phyloP scores from a whole-genome alignment of 1,284 basidiomycete species.

The Rhodotorula sp. region DNA sequence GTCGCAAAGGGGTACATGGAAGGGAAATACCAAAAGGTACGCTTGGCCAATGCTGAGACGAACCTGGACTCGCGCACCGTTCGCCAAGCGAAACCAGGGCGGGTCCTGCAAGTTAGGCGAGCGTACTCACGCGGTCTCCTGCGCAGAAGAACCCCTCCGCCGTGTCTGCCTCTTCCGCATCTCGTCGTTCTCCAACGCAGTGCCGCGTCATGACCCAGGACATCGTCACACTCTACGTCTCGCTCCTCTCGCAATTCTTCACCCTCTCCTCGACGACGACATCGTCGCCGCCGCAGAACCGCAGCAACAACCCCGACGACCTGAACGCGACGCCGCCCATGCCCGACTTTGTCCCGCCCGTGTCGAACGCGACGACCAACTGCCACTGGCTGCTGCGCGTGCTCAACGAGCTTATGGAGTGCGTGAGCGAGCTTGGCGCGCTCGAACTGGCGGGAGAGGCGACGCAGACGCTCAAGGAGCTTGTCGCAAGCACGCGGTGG shows the following conservation, averaged over 20 bases:
- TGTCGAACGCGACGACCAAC: constrained; percentile 79
- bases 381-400: constrained; percentile 77
- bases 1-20: constrained; percentile 88
- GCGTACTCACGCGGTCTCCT: background rate
- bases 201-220: constrained; percentile 88
- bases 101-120: background rate
- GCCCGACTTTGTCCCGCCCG: constrained; percentile 69
- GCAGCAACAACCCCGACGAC: constrained; percentile 32
- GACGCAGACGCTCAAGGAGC: constrained; percentile 64
- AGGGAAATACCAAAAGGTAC: constrained; percentile 81
- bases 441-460: constrained; percentile 81
- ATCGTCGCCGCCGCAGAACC: constrained; percentile 57
- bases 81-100: too few species aligned
- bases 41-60: background rate
- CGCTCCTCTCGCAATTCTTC: constrained; percentile 86
- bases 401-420: constrained; percentile 80
- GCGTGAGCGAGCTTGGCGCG: constrained; percentile 73
- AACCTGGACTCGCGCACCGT: background rate
- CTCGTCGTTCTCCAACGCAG: constrained; percentile 70
- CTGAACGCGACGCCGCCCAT: constrained; percentile 42
- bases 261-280: constrained; percentile 67
- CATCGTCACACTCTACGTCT: constrained; percentile 83
- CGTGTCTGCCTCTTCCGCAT: constrained; percentile 23
- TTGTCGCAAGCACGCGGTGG: constrained; percentile 84
- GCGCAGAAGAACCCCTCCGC: constrained; percentile 50